These are phyloP conservation scores for Colletotrichum phormii DNA, from an alignment of 2,329 filamentous ascomycete genomes.

Conservation along the genomic window DNA sequence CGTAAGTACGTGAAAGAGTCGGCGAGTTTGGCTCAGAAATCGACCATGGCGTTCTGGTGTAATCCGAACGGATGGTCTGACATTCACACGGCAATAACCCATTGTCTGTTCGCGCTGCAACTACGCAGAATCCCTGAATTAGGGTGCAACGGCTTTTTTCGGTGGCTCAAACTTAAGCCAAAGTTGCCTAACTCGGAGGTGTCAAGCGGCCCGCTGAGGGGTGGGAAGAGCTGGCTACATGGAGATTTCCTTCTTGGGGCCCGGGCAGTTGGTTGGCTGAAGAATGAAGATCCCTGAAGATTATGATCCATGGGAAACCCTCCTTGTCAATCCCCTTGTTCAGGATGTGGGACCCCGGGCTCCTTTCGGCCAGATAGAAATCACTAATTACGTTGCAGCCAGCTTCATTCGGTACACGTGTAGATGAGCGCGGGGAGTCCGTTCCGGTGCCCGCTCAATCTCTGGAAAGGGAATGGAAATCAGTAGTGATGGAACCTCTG, in stretches of 20 bases:
- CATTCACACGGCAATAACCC: not conserved
- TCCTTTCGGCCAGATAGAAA: slow-evolving; percentile 17
- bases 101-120: not conserved
- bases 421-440: not conserved
- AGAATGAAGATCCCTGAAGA: slow-evolving; percentile 14
- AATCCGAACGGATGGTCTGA: not conserved
- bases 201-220: slow-evolving; percentile 29
- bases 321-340: not conserved
- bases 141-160: not conserved
- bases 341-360: slow-evolving; percentile 21
- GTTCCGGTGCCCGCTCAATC: not conserved
- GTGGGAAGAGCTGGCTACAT: not conserved
- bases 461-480: not conserved
- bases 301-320: not conserved
- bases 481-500: not conserved
- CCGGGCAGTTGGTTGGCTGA: slow-evolving; percentile 17
- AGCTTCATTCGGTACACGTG: slow-evolving; percentile 25
- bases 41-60: not conserved
- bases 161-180: not conserved
- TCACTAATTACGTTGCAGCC: slow-evolving; percentile 23
- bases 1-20: not conserved
- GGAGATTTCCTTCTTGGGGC: slow-evolving; percentile 1
- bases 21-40: not conserved
- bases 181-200: slow-evolving; percentile 6
- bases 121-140: not conserved